Base-by-base conservation (phyloP, 1,284 basidiomycete species). In the Lignosus rhinocerotis region DNA sequence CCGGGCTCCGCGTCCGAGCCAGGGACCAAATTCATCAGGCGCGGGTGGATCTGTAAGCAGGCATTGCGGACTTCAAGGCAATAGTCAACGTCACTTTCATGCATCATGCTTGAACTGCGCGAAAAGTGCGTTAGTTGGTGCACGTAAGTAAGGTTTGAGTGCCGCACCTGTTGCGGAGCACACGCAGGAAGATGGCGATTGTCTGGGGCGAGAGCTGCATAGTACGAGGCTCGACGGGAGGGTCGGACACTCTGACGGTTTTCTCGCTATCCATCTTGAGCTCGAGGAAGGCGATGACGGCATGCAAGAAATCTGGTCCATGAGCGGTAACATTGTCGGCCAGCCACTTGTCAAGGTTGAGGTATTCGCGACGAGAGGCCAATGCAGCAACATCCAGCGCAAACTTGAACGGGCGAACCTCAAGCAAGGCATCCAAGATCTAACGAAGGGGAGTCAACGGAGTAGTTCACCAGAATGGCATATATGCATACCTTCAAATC, bases 271-370 rank as follows among this genome's bases (percentile, higher is more conserved):
- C 88, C 82, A 96, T 93, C 75, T 97, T 98, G 77, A 92, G 81
- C 67, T 94, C 90, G 60, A 97, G 76, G 75, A 97, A 97, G 34
- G 87, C 82, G 60, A 97, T 87, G 60, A 96, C 86, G 14, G 92
- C 87, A 58, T 91, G 87, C 45, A 98, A 81, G 69, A 98, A 98
- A 61, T 94, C 92, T 41, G 84, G 83, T 2, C 93, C 93, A 65
- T 95, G 90, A 45, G 80, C 76, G 14, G 85, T 78, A 42, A 97
- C 90, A 66, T 93, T 90, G 72, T 95, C 92, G 39, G 92, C 87
- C 5, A 99, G 81, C 96, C 96, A 99, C 73, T 96, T 94, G 75
- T 98, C 96, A 50, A 99, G 81, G 68, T 98, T 95, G 67, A 99
- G 81, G 69, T 94, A 93, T 72, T 99, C 96, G 66, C 94, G 81